Conservation (phyloP, 805 yeast species). For the Torulaspora quercuum region DNA sequence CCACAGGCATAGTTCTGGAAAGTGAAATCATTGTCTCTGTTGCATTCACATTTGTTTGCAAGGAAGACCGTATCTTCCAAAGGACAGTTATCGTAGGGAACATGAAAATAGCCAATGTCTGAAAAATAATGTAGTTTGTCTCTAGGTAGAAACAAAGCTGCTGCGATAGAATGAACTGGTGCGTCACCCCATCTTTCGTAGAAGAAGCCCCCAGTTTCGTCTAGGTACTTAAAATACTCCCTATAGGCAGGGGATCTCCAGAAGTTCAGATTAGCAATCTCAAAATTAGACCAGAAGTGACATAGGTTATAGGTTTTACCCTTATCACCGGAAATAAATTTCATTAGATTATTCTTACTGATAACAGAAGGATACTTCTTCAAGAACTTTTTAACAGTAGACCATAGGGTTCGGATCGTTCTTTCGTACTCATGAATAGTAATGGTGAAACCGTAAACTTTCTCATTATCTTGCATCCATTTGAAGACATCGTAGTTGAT, state of each 20-base stretch:
- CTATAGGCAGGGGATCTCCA: conserved; percentile 69
- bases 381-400: conserved; percentile 61
- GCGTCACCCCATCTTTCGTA: conserved; percentile 94
- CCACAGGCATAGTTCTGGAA: conserved; percentile 70
- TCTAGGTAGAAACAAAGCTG: conserved; percentile 62
- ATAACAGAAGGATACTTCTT: conserved; percentile 55
- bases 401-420: conserved; percentile 78
- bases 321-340: conserved; percentile 66
- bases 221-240: conserved; percentile 64
- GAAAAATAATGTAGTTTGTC: conserved; percentile 68
- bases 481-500: conserved; percentile 75
- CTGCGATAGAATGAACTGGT: conserved; percentile 81
- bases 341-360: conserved; percentile 59
- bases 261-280: conserved; percentile 69
- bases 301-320: conserved; percentile 76
- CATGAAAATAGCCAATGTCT: conserved; percentile 77
- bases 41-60: conserved; percentile 67
- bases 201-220: conserved; percentile 74
- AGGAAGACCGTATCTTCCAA: conserved; percentile 55
- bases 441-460: conserved; percentile 73
- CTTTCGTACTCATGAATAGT: conserved; percentile 64
- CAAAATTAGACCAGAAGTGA: conserved; percentile 87
- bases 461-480: conserved; percentile 71
- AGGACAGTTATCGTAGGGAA: conserved; percentile 76
- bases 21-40: conserved; percentile 68